Evolutionary conservation across 495 filamentous ascomycete species (phyloP), one percentile per base, ranked within the genome.

Genomic region (Echria macrotheca): DNA sequence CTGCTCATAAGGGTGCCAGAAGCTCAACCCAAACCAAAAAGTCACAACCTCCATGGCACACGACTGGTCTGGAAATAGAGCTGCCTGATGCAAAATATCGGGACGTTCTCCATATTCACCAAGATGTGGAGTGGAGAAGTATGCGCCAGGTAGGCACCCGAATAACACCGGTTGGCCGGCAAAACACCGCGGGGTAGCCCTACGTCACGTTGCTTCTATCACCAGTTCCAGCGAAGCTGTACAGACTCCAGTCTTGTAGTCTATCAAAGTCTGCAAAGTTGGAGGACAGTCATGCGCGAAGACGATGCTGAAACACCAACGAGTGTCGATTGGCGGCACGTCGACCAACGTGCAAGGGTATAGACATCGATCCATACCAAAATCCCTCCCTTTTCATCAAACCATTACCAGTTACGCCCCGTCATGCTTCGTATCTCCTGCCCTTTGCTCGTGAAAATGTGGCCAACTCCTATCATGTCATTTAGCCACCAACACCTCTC

Each of bases 221-320:
- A 26, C 40, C 10, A 29, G 2, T 19, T 19, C 14, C 23, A 33
- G 23, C 25, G 23, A 32, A 2, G 15, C n/a, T 19, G 23, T n/a
- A 46, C 22, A 23, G 43, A 33, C 17, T 45, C 50, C 18, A 47
- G 12, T 26, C n/a, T 44, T 52, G 25, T 35, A 49, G 31, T 57
- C 54, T 53, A 57, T 57, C 53, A 44, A 56, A 51, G 32, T 54
- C 43, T 44, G 54, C 55, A 28, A 54, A 48, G 49, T 52, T 51
- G 47, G 46, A 26, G 49, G 44, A 29, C 45, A 50, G 47, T 55
- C 38, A n/a, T 46, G 49, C 36, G 26, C 41, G 49, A 40, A 43
- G 53, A 44, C 56, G 53, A 52, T 56, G 53, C 50, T 56, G 49
- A 55, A 60, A 39, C 33, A 35, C 49, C 57, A 52, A 54, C 49